Conservation (phyloP, 2,329 filamentous ascomycete species). For the Aureobasidium vineae region DNA sequence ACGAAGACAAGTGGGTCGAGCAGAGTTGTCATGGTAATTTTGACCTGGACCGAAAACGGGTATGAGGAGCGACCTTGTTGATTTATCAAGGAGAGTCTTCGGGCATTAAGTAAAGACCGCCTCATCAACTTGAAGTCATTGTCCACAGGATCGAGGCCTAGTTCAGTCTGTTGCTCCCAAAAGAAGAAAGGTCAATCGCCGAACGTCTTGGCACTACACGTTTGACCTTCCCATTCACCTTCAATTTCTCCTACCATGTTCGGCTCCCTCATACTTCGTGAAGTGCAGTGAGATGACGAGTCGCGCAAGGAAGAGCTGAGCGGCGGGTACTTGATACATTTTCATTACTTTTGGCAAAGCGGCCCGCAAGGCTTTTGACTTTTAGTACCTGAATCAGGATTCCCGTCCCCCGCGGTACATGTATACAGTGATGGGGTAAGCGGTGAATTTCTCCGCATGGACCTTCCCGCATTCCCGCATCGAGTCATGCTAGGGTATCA, state of each 20-base stretch:
- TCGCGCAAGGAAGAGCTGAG: background rate
- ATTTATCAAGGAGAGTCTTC: background rate
- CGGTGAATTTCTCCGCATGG: background rate
- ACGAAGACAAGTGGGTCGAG: background rate
- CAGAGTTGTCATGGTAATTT: background rate
- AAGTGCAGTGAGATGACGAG: background rate
- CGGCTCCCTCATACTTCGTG: background rate
- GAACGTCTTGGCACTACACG: background rate
- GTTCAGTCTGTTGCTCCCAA: background rate
- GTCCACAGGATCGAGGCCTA: background rate
- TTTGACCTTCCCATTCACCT: background rate
- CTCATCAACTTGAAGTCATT: background rate
- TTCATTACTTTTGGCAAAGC: background rate
- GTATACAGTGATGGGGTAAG: background rate
- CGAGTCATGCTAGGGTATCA: background rate
- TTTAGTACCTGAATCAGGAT: background rate
- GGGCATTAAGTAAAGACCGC: background rate
- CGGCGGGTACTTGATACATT: background rate
- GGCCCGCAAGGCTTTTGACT: background rate
- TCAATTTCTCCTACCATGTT: too few species aligned
- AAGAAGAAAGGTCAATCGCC: background rate
- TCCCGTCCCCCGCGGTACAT: too few species aligned
- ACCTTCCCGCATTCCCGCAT: background rate
- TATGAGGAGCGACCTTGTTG: background rate
- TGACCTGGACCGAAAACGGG: too few species aligned